These are phyloP conservation scores for Eucalyptus curtisii DNA, from an alignment of 345 rosid genomes.

Conservation along the genomic window DNA sequence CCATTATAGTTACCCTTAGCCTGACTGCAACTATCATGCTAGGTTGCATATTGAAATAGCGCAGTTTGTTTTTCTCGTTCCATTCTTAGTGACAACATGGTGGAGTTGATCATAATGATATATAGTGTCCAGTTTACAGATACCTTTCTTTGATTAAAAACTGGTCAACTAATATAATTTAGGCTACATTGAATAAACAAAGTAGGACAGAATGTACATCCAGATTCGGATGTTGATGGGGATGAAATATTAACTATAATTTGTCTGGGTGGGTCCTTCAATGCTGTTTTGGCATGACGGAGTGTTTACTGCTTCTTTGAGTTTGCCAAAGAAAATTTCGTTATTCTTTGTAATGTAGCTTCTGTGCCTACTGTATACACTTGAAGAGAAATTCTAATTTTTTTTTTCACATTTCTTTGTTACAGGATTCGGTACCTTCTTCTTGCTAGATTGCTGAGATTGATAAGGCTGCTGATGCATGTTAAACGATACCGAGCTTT, in stretches of 20 bases:
- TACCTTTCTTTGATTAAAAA: background rate
- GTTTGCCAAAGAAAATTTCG: background rate
- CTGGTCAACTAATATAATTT: background rate
- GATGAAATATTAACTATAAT: background rate
- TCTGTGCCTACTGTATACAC: background rate
- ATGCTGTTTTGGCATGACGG: background rate
- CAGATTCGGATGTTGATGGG: background rate
- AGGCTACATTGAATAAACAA: background rate
- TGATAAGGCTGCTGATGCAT: constrained; percentile 82
- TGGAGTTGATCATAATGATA: background rate
- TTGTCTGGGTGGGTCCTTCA: background rate
- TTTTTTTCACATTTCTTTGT: background rate
- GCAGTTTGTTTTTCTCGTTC: background rate
- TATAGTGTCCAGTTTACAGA: background rate
- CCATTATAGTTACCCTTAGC: background rate
- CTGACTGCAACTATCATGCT: background rate
- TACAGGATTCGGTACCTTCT: constrained; percentile 97
- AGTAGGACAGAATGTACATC: background rate
- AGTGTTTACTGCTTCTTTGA: background rate
- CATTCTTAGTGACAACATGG: background rate
- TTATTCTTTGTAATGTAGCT: background rate
- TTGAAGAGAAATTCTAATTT: background rate
- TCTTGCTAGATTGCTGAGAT: constrained; percentile 85
- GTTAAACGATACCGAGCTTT: constrained; percentile 73
- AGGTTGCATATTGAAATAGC: background rate